These are phyloP conservation scores for Nosema muscidifuracis DNA, from an alignment of 371 early-diverging fungal species.

Conservation along the genomic window DNA sequence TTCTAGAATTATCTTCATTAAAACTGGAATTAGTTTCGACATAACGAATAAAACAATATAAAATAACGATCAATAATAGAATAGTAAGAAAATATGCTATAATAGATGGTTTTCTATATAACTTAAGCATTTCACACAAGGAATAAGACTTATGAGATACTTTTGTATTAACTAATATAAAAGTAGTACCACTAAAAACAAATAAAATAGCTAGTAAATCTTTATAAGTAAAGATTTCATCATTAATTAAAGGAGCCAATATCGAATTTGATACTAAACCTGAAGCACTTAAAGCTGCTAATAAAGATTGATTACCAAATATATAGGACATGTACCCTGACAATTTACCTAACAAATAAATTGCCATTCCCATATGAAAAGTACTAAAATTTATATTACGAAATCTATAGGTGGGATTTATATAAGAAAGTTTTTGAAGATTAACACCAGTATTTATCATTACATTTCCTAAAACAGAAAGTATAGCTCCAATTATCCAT, in stretches of 20 bases:
- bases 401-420: slow-evolving; percentile 54
- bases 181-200: slow-evolving; percentile 70
- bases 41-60: slow-evolving; percentile 65
- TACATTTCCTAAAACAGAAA: slow-evolving; percentile 69
- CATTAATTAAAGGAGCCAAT: slow-evolving; percentile 73
- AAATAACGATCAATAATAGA: slow-evolving; percentile 63
- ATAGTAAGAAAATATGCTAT: slow-evolving; percentile 69
- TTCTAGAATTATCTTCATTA: slow-evolving; percentile 41
- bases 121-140: slow-evolving; percentile 69
- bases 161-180: slow-evolving; percentile 70
- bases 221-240: slow-evolving; percentile 67
- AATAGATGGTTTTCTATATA: slow-evolving; percentile 68
- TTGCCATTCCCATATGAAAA: slow-evolving; percentile 65
- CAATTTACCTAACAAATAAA: slow-evolving; percentile 71
- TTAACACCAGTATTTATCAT: slow-evolving; percentile 74
- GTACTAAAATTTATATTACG: slow-evolving; percentile 38
- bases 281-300: slow-evolving; percentile 72
- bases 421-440: slow-evolving; percentile 72
- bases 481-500: slow-evolving; percentile 67
- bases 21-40: slow-evolving; percentile 69
- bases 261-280: slow-evolving; percentile 74
- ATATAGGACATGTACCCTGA: slow-evolving; percentile 70
- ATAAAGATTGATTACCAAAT: slow-evolving; percentile 75
- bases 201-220: slow-evolving; percentile 71
- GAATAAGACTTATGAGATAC: slow-evolving; percentile 65